These are phyloP conservation scores for Brassica rapa DNA, from an alignment of 345 rosid species.

Conservation along the genomic window DNA sequence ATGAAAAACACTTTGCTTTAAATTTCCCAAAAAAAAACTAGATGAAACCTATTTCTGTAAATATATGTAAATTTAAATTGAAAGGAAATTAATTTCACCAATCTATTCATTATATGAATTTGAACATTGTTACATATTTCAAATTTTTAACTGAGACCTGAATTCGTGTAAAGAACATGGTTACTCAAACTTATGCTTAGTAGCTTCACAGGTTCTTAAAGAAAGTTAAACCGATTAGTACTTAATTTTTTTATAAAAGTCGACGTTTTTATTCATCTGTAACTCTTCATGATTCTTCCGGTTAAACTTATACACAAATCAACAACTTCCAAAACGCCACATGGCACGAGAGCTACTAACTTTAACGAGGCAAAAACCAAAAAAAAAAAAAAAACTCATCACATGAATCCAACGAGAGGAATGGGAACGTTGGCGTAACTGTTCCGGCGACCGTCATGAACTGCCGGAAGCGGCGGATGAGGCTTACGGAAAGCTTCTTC, in stretches of 20 bases:
- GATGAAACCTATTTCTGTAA: not conserved
- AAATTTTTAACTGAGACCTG: not conserved
- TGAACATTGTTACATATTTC: not conserved
- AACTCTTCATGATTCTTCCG: not conserved
- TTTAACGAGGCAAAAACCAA: not conserved
- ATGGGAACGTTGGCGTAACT: not conserved
- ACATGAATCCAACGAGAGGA: constrained; percentile 1
- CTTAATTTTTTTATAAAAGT: not conserved
- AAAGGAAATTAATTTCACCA: not conserved
- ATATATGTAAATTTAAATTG: not conserved
- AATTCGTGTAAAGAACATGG: not conserved
- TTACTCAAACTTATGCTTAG: not conserved
- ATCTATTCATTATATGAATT: not conserved
- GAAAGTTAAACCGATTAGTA: not conserved
- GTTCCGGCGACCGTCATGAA: not conserved
- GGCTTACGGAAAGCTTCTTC: not conserved
- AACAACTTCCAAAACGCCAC: not conserved
- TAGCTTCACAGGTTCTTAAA: not conserved
- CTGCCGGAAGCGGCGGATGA: not conserved
- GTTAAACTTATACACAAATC: not conserved
- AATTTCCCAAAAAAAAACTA: not conserved
- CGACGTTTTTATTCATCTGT: not conserved
- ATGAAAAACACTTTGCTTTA: not conserved
- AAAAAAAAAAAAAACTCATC: not conserved
- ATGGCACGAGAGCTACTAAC: not conserved